Percentiles rank a stretch among this genome's conserved stretches.
These are phyloP conservation scores for Colletotrichum abscissum DNA, from an alignment of 2,329 filamentous ascomycete species.

Conservation along the genomic window DNA sequence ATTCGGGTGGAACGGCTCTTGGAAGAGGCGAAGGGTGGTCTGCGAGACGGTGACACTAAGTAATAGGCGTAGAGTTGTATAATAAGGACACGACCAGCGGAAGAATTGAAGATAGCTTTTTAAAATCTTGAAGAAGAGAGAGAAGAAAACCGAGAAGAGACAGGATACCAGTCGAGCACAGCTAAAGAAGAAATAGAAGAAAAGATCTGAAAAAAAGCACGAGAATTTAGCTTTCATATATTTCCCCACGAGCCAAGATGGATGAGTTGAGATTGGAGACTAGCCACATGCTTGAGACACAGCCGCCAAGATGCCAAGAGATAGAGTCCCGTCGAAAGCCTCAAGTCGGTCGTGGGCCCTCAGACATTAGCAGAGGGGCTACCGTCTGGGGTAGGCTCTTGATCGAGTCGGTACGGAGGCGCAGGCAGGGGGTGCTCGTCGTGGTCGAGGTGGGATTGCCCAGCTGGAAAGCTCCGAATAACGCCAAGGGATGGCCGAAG, in stretches of 20 bases:
- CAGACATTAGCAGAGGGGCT: slow-evolving; percentile 23
- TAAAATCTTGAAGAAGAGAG: not conserved
- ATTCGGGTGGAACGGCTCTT: slow-evolving; percentile 21
- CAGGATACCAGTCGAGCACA: slow-evolving; percentile 34
- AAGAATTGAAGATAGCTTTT: slow-evolving; percentile 24
- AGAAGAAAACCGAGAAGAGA: slow-evolving; percentile 23
- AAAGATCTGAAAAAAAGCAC: not conserved
- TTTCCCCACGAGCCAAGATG: slow-evolving; percentile 30
- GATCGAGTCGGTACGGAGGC: slow-evolving; percentile 30
- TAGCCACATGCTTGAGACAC: slow-evolving; percentile 31
- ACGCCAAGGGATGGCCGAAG: slow-evolving; percentile 13
- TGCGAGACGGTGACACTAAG: slow-evolving; percentile 14
- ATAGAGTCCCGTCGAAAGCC: slow-evolving; percentile 22
- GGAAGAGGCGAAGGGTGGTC: not conserved
- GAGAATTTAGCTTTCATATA: slow-evolving; percentile 34
- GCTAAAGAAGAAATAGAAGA: slow-evolving; percentile 20
- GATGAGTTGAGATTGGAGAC: slow-evolving; percentile 19
- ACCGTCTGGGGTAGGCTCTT: slow-evolving; percentile 19
- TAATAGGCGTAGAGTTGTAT: slow-evolving; percentile 29
- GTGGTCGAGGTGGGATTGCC: slow-evolving; percentile 25
- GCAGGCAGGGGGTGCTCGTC: slow-evolving; percentile 17
- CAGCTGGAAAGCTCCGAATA: slow-evolving; percentile 32
- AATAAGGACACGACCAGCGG: slow-evolving; percentile 34
- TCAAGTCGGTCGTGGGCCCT: slow-evolving; percentile 25
- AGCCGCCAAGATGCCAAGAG: slow-evolving; percentile 31